Percentiles rank a stretch among this genome's conserved stretches.
Conservation (phyloP, 352 stramenopile species). For the Globisporangium solare region DNA sequence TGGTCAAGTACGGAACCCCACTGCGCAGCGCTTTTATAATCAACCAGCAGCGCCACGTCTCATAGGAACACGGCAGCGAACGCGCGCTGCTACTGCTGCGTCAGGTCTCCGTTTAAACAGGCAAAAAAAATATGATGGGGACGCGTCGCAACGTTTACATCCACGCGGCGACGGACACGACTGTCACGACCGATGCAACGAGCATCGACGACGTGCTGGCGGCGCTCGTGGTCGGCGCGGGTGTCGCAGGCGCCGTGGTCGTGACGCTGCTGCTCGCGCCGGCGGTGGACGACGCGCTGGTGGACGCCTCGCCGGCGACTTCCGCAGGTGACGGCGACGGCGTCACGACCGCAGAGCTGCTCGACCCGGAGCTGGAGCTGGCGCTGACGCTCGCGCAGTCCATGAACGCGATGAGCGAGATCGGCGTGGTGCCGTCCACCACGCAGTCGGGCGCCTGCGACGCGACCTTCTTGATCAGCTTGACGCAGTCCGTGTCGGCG, state of each 20-base stretch:
- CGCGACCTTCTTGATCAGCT: conserved; percentile 13
- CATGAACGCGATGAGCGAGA: conserved; percentile 13
- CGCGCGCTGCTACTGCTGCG: no score
- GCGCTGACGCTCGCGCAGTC: conserved; percentile 4
- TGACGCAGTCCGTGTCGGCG: conserved; percentile 10
- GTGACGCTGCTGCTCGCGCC: conserved; percentile 2
- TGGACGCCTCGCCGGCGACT: background rate
- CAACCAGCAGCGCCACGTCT: no score
- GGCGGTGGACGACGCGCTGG: background rate
- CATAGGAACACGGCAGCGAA: no score
- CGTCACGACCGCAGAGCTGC: background rate
- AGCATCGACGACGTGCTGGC: background rate
- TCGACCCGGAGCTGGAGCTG: background rate
- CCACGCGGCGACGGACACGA: conserved; percentile 7
- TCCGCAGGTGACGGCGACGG: background rate
- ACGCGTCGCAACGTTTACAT: conserved; percentile 1
- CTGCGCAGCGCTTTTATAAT: no score
- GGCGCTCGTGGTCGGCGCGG: background rate
- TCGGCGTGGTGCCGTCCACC: conserved; percentile 8
- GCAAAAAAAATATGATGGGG: no score
- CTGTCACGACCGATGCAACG: conserved; percentile 3
- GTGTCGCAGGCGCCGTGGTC: conserved; percentile 5
- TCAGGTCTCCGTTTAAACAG: no score
- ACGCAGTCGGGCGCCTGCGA: conserved; percentile 8
- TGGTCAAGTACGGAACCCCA: no score